Evolutionary conservation across 805 yeast genomes (phyloP).

Genomic region (Lachancea waltii): DNA sequence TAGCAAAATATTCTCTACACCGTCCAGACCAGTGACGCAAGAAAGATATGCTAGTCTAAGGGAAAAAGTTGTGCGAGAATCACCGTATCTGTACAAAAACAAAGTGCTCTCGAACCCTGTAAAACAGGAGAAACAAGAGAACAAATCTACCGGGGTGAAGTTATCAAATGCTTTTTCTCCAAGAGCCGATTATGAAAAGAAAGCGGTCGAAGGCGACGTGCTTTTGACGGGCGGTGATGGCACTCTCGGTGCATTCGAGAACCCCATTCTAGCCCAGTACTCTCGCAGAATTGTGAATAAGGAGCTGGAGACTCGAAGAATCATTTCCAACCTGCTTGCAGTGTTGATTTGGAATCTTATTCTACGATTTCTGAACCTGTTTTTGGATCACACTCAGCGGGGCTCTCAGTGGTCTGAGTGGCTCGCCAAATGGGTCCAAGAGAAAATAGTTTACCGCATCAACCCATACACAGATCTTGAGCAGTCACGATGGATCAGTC

Average conservation of each 20-base stretch:
- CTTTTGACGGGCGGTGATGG: too few species aligned
- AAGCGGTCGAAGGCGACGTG: too few species aligned
- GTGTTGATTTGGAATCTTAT: conserved; percentile 29
- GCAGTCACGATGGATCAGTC: conserved; percentile 3
- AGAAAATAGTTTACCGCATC: conserved; percentile 5
- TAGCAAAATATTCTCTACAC: conserved; percentile 16
- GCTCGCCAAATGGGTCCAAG: conserved; percentile 3
- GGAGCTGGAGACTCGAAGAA: conserved; percentile 34
- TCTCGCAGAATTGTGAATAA: conserved; percentile 36
- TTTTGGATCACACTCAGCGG: conserved; percentile 14
- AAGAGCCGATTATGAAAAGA: too few species aligned
- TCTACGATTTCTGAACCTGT: conserved; percentile 16
- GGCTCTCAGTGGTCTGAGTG: conserved; percentile 13
- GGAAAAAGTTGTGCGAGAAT: conserved; percentile 21
- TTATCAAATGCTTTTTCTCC: too few species aligned
- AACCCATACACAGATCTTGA: conserved; percentile 8
- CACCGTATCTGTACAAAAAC: conserved; percentile 25
- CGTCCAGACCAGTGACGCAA: conserved; percentile 18
- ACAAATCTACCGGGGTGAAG: too few species aligned
- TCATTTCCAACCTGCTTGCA: conserved; percentile 31
- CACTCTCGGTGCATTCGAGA: conserved; percentile 25
- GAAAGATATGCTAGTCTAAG: conserved; percentile 20
- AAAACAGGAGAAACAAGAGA: background rate
- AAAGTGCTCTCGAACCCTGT: conserved; percentile 13
- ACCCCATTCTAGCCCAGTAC: conserved; percentile 26